Evolutionary conservation across 2,329 filamentous ascomycete species (phyloP), one percentile per base, ranked within the genome.

Genomic region (Microdochium bolleyi): DNA sequence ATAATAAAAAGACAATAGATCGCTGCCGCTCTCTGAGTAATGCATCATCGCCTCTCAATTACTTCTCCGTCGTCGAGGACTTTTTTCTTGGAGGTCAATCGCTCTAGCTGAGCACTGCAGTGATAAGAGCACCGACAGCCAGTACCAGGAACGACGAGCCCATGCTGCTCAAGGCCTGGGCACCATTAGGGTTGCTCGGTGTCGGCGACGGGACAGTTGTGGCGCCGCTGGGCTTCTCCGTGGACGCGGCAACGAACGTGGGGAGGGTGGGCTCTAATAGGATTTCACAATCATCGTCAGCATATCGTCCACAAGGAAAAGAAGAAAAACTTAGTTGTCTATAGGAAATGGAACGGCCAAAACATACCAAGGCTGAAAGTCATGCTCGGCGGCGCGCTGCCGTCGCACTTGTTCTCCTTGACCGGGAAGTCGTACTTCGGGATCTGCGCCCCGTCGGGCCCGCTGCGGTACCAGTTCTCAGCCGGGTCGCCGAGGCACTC

Each of bases 401-500:
- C 41, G 19, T 46, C 41, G 19, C 41, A 46, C 16, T 21, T 22
- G 41, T 46, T 46, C 41, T 46, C 41, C 41, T 46, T 46, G 41
- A 46, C 41, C 13, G 41, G 41, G 53, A 65, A 65, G 52, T 54
- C 60, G 48, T 66, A 66, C 7, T 53, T 56, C 3, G 64, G 61
- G 25, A 64, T 60, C 14, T 51, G 1, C 16, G 16, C 41, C 34
- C 58, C 59, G 30, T 58, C 60, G 41, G 27, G 27, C 21, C 63
- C 65, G 30, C 62, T 58, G 34, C 79, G 75, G 62, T 83, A 83
- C 80, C 79, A 83, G 59, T 75, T 72, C 49, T 66, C 68, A 2
- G 60, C 56, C 16, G 76, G 66, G 56, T 83, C 78, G 16, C 74
- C 71, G 14, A 83, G 67, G 58, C 79, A 83, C 57, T 80, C 70